Conservation (phyloP, 495 filamentous ascomycete species). For the Opeltia flavorubescens region DNA sequence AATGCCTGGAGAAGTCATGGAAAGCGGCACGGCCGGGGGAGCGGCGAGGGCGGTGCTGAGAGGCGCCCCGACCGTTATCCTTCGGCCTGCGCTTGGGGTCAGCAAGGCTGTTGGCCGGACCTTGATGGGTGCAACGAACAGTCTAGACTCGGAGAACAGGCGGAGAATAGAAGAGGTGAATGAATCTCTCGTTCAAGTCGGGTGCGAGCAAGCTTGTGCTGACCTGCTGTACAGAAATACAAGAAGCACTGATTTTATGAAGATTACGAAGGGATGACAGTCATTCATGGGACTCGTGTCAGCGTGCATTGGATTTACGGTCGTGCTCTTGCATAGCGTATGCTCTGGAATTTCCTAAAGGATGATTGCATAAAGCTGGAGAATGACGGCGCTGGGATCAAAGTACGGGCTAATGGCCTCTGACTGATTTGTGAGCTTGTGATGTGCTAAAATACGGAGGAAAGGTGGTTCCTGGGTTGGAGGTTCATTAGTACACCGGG, state of each 20-base stretch:
- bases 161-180: constrained; percentile 80
- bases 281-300: background rate
- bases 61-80: constrained; percentile 77
- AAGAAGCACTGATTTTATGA: constrained; percentile 20
- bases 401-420: background rate
- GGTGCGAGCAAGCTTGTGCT: constrained; percentile 8
- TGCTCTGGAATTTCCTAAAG: background rate
- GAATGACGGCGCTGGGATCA: background rate
- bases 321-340: background rate
- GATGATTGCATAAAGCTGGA: background rate
- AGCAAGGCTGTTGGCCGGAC: constrained; percentile 83
- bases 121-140: constrained; percentile 84
- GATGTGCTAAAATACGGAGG: no score
- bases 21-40: constrained; percentile 69
- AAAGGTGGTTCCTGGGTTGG: no score
- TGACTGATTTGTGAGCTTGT: background rate
- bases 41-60: constrained; percentile 67
- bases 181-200: constrained; percentile 7
- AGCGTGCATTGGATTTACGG: background rate
- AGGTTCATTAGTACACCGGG: no score
- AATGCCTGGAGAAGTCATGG: constrained; percentile 83
- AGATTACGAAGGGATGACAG: background rate
- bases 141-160: constrained; percentile 70
- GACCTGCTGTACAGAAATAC: constrained; percentile 23
- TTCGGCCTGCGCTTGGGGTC: constrained; percentile 80